These are phyloP conservation scores for Lyophyllum decastes DNA, from an alignment of 768 basidiomycete genomes.

Conservation along the genomic window DNA sequence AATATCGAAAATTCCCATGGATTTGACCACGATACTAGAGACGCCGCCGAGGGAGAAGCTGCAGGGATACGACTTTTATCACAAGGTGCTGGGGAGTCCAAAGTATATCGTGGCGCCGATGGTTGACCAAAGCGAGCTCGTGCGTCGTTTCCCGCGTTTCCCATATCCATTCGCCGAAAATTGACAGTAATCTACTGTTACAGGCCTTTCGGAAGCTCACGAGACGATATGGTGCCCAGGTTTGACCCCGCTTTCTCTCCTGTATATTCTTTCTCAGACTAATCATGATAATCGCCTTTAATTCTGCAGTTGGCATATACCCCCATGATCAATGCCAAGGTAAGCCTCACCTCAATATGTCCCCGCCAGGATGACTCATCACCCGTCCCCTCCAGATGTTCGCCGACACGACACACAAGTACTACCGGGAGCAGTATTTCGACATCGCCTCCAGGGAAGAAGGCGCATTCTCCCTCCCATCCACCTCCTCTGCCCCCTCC, in stretches of 20 bases:
- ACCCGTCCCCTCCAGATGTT: constrained; percentile 53
- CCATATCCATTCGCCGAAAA: neutral
- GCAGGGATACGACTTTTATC: constrained; percentile 83
- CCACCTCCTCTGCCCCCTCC: neutral
- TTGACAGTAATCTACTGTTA: neutral
- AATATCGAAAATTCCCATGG: neutral
- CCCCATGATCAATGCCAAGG: constrained; percentile 97
- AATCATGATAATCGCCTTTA: neutral
- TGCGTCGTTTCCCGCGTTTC: constrained; percentile 37
- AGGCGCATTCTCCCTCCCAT: constrained; percentile 50
- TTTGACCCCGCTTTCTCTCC: constrained; percentile 29
- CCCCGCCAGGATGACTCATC: neutral
- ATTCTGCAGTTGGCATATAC: constrained; percentile 78
- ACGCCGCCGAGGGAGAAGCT: constrained; percentile 40
- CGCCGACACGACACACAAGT: constrained; percentile 47
- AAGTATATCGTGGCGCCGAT: constrained; percentile 95
- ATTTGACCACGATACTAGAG: neutral
- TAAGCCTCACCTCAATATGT: constrained; percentile 21
- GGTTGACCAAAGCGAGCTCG: constrained; percentile 98
- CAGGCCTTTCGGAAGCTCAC: constrained; percentile 91
- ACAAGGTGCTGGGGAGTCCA: constrained; percentile 75
- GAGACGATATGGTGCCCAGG: constrained; percentile 80
- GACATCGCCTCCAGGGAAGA: constrained; percentile 77
- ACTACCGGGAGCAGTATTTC: constrained; percentile 66
- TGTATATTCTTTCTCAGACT: neutral